Evolutionary conservation across 1,284 basidiomycete species (phyloP), one percentile per base, ranked within the genome.

Genomic region (Melampsora americana): DNA sequence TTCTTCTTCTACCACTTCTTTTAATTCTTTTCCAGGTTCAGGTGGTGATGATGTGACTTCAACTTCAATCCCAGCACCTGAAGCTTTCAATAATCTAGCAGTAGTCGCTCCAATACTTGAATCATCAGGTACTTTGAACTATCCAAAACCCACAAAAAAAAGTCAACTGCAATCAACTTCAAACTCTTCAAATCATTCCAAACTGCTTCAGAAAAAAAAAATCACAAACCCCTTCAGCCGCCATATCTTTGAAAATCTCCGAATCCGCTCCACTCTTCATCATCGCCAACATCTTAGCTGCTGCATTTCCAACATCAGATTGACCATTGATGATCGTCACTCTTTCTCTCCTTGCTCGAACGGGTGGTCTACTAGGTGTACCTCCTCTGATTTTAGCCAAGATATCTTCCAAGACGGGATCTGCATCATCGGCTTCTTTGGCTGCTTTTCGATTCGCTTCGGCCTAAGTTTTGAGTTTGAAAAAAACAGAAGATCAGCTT

Each of bases 231-330:
- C 71, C 71, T 53, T 73, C 71, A 18, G 71, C 71, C 0, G 71
- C 71, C 71, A 73, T 56, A 44, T 66, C 53, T 28, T 73, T 66
- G 26, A 73, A 66, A 18, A 73, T 48, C 28, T 30, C 61, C 14
- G 71, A 73, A 28, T 73, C 71, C 6, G 48, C 71, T 7, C 71
- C 71, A 30, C 61, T 65, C 48, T 73, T 73, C 71, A 73, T 73
- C 62, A 65, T 14, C 32, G 71, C 71, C 28, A 73, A 44, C 71
- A 73, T 73, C 64, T 73, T 73, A n/a, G 71, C 71, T 4, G 71
- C 71, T 20, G 71, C 64, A 7, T 61, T 61, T 26, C 71, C 71
- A 0, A 73, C 71, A 28, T 73, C 71, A 4, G 59, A 35, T 26
- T 64, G 50, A 5, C 30, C 48, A 14, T 50, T 66, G 20, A 20